Evolutionary conservation across 257 asterid species (phyloP).

Genomic region (Solanum pennellii): DNA sequence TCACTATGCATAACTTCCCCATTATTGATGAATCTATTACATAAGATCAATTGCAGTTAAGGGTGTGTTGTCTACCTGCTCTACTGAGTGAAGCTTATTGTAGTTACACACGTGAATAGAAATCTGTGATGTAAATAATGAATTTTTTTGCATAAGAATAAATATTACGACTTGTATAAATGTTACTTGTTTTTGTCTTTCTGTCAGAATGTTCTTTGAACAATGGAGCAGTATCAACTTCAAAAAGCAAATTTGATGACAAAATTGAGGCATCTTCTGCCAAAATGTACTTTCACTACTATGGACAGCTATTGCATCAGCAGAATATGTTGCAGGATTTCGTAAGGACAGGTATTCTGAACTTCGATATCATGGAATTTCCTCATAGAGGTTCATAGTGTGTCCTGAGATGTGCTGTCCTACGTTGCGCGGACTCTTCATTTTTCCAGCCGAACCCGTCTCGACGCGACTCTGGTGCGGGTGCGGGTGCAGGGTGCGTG

Average conservation of each 20-base stretch:
- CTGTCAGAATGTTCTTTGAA: slow-evolving; percentile 46
- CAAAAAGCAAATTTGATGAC: slow-evolving; percentile 77
- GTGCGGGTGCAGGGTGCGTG: too few species aligned
- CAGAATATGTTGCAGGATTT: slow-evolving; percentile 99
- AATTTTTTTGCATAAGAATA: background rate
- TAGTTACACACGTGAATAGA: background rate
- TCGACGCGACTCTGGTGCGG: too few species aligned
- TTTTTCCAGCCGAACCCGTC: too few species aligned
- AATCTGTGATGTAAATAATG: background rate
- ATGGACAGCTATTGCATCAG: slow-evolving; percentile 95
- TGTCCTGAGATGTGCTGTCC: background rate
- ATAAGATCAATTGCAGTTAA: background rate
- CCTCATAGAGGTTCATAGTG: background rate
- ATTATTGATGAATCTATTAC: background rate
- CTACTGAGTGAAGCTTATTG: background rate
- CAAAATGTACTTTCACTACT: slow-evolving; percentile 96
- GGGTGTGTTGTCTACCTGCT: background rate
- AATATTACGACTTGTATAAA: background rate
- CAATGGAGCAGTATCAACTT: slow-evolving; percentile 46
- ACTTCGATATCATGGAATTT: background rate
- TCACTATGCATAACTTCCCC: background rate
- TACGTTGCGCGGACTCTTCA: too few species aligned
- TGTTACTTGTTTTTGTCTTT: background rate
- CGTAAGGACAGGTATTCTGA: slow-evolving; percentile 73
- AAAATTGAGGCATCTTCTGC: slow-evolving; percentile 96